These are phyloP conservation scores for Amanita subjunquillea DNA, from an alignment of 768 basidiomycete species.

Conservation along the genomic window DNA sequence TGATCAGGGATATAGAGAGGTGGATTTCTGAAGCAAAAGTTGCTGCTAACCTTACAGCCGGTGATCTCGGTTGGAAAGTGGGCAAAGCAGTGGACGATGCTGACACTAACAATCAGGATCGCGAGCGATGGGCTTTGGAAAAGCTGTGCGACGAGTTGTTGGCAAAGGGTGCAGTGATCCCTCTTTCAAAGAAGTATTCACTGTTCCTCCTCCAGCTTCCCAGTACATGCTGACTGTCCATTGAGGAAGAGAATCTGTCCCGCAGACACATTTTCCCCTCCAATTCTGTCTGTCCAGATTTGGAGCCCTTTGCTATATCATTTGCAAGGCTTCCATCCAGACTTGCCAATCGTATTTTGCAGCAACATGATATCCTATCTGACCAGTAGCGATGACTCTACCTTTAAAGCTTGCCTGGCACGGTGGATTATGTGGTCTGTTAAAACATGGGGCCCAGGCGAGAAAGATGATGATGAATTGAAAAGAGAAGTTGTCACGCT, in stretches of 20 bases:
- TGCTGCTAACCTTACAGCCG: constrained; percentile 39
- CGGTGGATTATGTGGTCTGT: constrained; percentile 63
- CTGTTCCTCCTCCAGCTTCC: constrained; percentile 13
- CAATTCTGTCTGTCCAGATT: constrained; percentile 38
- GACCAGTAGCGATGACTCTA: constrained; percentile 20
- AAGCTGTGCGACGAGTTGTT: constrained; percentile 55
- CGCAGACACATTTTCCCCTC: constrained; percentile 35
- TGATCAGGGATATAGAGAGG: constrained; percentile 57
- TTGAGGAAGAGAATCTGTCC: constrained; percentile 46
- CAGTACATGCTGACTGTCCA: background rate
- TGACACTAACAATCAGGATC: constrained; percentile 31
- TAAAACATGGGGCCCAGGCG: constrained; percentile 24
- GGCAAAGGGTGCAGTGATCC: constrained; percentile 68
- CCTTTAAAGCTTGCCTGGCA: constrained; percentile 51
- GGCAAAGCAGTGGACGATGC: constrained; percentile 15
- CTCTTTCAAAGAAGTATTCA: constrained; percentile 72
- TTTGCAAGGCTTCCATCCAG: constrained; percentile 42
- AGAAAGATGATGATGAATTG: constrained; percentile 23
- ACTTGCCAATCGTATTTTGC: constrained; percentile 41
- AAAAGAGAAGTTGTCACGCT: constrained; percentile 33
- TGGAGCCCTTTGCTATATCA: constrained; percentile 62
- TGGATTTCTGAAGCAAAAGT: constrained; percentile 73
- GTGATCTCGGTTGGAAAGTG: constrained; percentile 38
- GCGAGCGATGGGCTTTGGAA: constrained; percentile 62
- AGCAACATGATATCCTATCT: constrained; percentile 31